Evolutionary conservation across 1,284 basidiomycete species (phyloP), one percentile per base, ranked within the genome.

Genomic region (Leccinum fuscescens): DNA sequence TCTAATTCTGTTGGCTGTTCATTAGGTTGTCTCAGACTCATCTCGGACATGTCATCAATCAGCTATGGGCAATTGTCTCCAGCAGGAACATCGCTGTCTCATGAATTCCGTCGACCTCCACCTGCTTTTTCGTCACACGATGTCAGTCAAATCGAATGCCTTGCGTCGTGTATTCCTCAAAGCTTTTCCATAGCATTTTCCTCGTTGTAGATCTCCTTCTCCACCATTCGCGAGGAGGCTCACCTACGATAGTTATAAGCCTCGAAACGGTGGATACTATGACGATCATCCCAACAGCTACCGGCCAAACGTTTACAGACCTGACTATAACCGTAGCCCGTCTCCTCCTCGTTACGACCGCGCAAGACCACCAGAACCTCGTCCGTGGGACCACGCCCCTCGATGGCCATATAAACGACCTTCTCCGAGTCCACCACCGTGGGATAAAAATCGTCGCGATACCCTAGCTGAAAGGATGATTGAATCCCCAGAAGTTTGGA

Each of bases 401-500:
- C 66, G 69, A 57, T 77, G 73, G 78, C 63, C 61, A 17, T 54
- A 66, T 60, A 71, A 69, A 48, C 67, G 66, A 62, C 64, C 74
- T 48, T 69, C 74, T 46, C 69, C 78, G 51, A 69, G 76, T 61
- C 69, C 76, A 57, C 68, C 75, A 31, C 65, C 73, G 57, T 70
- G 66, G 62, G 73, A 74, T 55, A 72, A 59, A 66, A 69, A 49
- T 66, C 71, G 72, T 57, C 78, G 78, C 58, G 81, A 80, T 62
- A 74, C 69, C 58, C 69, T 82, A 60, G 78, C 83, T 24, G 79
- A 82, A 61, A 78, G 86, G 62, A 82, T 85, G 78, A 85, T 89
- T 68, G 88, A 90, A 71, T 86, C 88, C 22, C 88, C 86, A 37
- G 84, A 85, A 27, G 74, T 77, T 54, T 90, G 89, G 89, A 88